Base-by-base conservation (phyloP, 192 early-diverging fungal genomes). In the Obelidium mucronatum region DNA sequence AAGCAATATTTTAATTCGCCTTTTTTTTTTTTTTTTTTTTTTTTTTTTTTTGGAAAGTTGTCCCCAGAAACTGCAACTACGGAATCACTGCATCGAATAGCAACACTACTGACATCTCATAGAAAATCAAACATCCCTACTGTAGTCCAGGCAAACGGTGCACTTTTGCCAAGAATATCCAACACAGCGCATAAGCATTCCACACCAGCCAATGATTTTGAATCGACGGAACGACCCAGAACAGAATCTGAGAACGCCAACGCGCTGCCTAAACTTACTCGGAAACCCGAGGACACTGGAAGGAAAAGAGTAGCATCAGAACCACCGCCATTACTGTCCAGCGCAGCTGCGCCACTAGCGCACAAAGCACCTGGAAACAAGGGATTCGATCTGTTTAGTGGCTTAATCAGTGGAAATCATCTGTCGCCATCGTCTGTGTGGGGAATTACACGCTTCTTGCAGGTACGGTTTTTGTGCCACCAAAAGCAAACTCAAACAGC, bases 31-130 rank as follows among this genome's bases (percentile, higher is more conserved):
- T 11, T 11, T 44, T 11, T 17, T 44, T 44, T 11, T 11, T 17
- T 44, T 44, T 44, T 44, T 17, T 17, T 44, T 44, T 44, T 5
- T 44, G 42, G 6, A 58, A 24, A 58, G 5, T 28, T 13, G 17
- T 4, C 61, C 61, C 33, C 30, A 35, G 61, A 8, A 8, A 22
- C 36, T 3, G 8, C 13, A 17, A 63, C 30, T 17, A 36, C 61
- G 5, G 36, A 33, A 6, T 63, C 61, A 33, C 48, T 63, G 8
- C 24, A 63, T 24, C 61, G 36, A 15, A 3, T 63, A 8, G 61
- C 61, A 17, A 63, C 61, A 15, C 34, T 63, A 6, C 3, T 63
- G 61, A 63, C 61, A 37, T 35, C 61, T 11, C 30, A 63, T 11
- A 15, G 61, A 30, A 24, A 3, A 28, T 63, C 61, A 22, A 63